Conservation (phyloP, 2,329 filamentous ascomycete species). For the Gaeumannomyces tritici region DNA sequence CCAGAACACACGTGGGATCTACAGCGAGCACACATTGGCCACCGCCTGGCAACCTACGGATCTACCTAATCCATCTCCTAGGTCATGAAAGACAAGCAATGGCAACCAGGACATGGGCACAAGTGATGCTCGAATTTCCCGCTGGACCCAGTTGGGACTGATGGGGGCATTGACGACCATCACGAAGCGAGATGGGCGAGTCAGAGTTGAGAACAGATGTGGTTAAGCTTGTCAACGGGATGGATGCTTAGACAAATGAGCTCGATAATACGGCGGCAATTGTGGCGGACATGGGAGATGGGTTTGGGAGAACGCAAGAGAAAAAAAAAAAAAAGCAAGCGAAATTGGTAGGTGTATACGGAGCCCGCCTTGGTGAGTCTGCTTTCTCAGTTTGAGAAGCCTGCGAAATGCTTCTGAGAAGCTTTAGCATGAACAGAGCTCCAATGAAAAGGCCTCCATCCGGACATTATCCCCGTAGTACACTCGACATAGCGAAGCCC, state of each 20-base stretch:
- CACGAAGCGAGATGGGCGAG: neutral
- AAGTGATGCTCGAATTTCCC: too few relatives aligned
- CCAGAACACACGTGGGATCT: neutral
- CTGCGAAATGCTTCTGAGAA: too few relatives aligned
- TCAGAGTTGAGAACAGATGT: neutral
- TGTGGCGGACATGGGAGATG: neutral
- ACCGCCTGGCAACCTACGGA: neutral
- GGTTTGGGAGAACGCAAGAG: too few relatives aligned
- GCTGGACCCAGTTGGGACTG: neutral
- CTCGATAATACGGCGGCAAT: neutral
- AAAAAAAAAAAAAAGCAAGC: too few relatives aligned
- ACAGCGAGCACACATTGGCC: neutral
- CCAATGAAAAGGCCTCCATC: neutral
- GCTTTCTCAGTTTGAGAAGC: too few relatives aligned
- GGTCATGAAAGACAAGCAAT: neutral
- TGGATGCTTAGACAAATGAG: neutral
- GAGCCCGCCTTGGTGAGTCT: neutral
- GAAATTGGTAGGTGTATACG: too few relatives aligned
- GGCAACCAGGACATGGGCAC: neutral
- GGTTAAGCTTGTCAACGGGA: neutral
- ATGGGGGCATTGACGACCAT: neutral
- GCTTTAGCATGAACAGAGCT: neutral
- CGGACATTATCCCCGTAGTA: neutral
- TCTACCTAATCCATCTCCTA: neutral
- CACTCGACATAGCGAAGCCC: too few relatives aligned